Evolutionary conservation across 768 basidiomycete species (phyloP), one percentile per base, ranked within the genome.

Genomic region (Mycena latifolia): DNA sequence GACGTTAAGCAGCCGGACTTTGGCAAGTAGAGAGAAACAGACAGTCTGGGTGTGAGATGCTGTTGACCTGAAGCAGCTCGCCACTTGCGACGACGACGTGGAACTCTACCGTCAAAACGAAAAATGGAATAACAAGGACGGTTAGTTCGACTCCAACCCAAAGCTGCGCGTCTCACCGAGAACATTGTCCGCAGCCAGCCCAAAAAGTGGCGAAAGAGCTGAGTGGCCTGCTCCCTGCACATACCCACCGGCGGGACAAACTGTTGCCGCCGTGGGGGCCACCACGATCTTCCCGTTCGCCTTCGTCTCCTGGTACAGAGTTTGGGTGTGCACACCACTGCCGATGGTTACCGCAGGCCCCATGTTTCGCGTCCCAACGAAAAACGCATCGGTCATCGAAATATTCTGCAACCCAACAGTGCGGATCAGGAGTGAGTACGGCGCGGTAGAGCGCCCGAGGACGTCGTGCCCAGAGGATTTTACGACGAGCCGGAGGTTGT

Each of bases 141-240:
- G 18, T 10, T 22, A 52, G 37, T 9, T 33, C 35, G 18, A 12
- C n/a, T n/a, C n/a, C n/a, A 7, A 10, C 22, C 28, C 15, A 28
- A 18, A 35, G 18, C 48, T 4, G n/a, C 6, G n/a, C 11, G 41
- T 55, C 55, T 56, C 39, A 72, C 72, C 65, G n/a, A 76, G 67
- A 3, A 65, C 68, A 33, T 73, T 76, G 61, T 77, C 78, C 5
- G 74, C 71, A 6, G 66, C 76, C 14, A 77, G 61, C 1, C 76
- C 75, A 22, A 74, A 64, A 3, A 62, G 20, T 4, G 73, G 76
- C 14, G 75, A 73, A 5, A 77, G 46, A 5, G 71, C 69, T 2
- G 75, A 76, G 62, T 76, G 77, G 1, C 77, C 77, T 12, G 59
- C 77, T 20, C 77, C 77, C 69, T 78, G 77, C 20, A 78, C 45